Conservation (phyloP, 805 yeast species). For the Pichia kluyveri region DNA sequence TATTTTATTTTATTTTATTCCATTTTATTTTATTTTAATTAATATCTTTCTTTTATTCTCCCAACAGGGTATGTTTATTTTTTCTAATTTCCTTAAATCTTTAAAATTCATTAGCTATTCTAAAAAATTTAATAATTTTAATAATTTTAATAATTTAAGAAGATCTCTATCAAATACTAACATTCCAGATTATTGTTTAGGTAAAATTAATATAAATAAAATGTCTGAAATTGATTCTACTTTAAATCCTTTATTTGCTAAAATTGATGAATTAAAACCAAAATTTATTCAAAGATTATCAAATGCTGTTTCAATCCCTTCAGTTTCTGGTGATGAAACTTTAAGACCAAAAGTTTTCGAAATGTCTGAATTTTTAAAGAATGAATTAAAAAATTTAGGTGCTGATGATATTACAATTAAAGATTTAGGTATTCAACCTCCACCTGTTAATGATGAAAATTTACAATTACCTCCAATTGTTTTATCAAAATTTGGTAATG, state of each 20-base stretch:
- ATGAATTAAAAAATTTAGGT: slow-evolving; percentile 63
- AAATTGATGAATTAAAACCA: slow-evolving; percentile 70
- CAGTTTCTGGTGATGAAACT: slow-evolving; percentile 86
- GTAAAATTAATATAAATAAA: background rate
- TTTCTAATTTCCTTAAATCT: no score
- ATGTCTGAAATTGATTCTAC: slow-evolving; percentile 18
- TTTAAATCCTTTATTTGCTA: slow-evolving; percentile 34
- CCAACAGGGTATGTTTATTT: no score
- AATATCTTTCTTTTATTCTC: no score
- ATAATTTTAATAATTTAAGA: no score
- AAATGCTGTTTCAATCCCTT: slow-evolving; percentile 88
- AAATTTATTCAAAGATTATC: slow-evolving; percentile 62
- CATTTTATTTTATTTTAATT: no score
- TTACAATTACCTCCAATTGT: slow-evolving; percentile 89
- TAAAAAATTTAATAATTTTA: no score
- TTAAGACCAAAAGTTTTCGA: slow-evolving; percentile 83
- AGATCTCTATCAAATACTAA: background rate
- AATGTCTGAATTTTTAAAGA: slow-evolving; percentile 76
- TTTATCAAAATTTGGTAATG: slow-evolving; percentile 78
- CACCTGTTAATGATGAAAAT: slow-evolving; percentile 63
- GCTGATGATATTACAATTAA: slow-evolving; percentile 75
- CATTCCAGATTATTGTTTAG: background rate
- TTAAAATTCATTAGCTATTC: no score
- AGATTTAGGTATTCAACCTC: slow-evolving; percentile 84
- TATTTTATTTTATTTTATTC: no score